Base-by-base conservation (phyloP, 257 asterid species). In the Paraleonurus japonicus region DNA sequence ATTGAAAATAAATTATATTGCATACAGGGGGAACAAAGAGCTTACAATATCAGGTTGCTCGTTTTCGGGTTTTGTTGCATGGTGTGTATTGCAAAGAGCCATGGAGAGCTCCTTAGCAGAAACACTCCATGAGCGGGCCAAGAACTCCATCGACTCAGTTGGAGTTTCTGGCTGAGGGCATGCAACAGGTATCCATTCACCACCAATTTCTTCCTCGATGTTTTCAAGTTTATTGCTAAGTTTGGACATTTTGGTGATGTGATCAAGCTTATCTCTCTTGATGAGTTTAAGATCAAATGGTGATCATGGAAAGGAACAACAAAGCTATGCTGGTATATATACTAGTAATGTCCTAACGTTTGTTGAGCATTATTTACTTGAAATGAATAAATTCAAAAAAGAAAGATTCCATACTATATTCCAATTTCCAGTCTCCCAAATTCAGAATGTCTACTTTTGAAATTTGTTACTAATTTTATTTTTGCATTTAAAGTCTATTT, bases 111-210 rank as follows among this genome's bases (percentile, higher is more conserved):
- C 93, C 75, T 65, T 75, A 4, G 96, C 93, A 0, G 95, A 87
- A 26, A 92, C 76, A 32, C 97, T 92, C 97, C 96, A 92, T 17
- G 97, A 87, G 43, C 96, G 73, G 11, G 95, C 95, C 72, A 92
- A 84, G 81, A 89, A 92, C 89, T 92, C 97, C 97, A 92, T 92
- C 35, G 96, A 79, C 69, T 92, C 97, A 0, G 90, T 89, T 0
- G 97, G 96, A 22, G 97, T 92, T 73, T 92, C 95, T 0, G 96
- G 97, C 63, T 83, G 95, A 2, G 89, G 95, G 53, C 90, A 87
- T 2, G 76, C 57, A 9, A 69, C 79, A 0, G 88, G 85, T 50
- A 79, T 51, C 91, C 91, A 89, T 15, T 76, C 79, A 2, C 61
- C 77, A 11, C 72, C 79, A 9, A 79, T 72, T 33, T 87, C 92